Evolutionary conservation across 805 yeast genomes (phyloP).

Genomic region (Wickerhamiella hasegawae): DNA sequence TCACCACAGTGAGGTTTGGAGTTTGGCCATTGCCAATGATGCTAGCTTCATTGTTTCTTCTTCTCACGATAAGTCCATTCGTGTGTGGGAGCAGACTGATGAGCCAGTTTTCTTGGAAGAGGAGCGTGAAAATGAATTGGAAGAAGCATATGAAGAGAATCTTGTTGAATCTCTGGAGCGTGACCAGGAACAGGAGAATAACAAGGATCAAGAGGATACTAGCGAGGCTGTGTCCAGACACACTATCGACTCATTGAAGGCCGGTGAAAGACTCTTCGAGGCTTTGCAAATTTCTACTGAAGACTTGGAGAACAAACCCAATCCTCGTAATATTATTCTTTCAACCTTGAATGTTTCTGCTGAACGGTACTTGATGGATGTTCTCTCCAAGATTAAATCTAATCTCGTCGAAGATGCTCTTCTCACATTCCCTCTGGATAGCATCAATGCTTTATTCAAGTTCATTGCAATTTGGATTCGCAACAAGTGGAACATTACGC

Average conservation of each 20-base stretch:
- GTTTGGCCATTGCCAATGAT: conserved; percentile 51
- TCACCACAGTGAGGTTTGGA: conserved; percentile 92
- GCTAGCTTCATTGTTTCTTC: conserved; percentile 65
- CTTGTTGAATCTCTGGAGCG: conserved; percentile 53
- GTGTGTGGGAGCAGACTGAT: conserved; percentile 87
- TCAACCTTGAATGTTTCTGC: conserved; percentile 58
- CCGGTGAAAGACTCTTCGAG: conserved; percentile 86
- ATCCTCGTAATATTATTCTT: conserved; percentile 46
- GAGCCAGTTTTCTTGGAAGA: conserved; percentile 96
- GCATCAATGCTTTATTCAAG: conserved; percentile 50
- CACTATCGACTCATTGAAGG: conserved; percentile 80
- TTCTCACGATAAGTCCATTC: conserved; percentile 83
- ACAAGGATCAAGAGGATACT: conserved; percentile 33
- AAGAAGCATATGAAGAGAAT: conserved; percentile 75
- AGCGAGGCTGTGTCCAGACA: conserved; percentile 54
- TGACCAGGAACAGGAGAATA: conserved; percentile 22
- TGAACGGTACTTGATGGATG: conserved; percentile 61
- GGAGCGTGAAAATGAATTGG: conserved; percentile 91
- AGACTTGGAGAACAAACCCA: conserved; percentile 35
- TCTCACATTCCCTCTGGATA: conserved; percentile 78
- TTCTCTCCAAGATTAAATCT: conserved; percentile 52
- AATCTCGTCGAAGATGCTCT: conserved; percentile 88
- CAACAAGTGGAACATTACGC: conserved; percentile 32
- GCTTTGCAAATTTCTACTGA: conserved; percentile 71
- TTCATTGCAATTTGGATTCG: conserved; percentile 66